These are phyloP conservation scores for Naganishia liquefaciens DNA, from an alignment of 1,284 basidiomycete genomes.

Conservation along the genomic window DNA sequence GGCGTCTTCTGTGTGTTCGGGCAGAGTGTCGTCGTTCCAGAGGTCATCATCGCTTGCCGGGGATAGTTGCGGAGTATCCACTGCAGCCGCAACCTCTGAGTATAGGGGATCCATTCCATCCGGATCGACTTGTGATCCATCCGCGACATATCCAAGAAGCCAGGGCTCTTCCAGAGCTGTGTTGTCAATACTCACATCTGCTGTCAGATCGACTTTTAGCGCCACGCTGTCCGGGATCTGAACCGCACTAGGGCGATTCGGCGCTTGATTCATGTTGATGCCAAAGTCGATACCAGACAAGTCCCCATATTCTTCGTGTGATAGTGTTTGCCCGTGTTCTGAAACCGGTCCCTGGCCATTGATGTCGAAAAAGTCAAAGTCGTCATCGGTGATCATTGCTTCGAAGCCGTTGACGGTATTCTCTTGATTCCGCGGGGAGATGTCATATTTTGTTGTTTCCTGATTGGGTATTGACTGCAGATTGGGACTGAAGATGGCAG, in stretches of 20 bases:
- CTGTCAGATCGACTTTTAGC: too few species aligned
- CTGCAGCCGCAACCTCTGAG: neutral
- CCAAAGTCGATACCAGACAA: slow-evolving; percentile 4
- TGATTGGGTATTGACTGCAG: slow-evolving; percentile 7
- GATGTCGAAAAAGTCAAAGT: slow-evolving; percentile 32
- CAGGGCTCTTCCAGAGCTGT: too few species aligned
- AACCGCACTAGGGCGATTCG: too few species aligned
- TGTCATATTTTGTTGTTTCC: slow-evolving; percentile 5
- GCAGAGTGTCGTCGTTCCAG: slow-evolving; percentile 16
- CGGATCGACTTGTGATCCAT: too few species aligned
- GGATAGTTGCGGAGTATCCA: neutral
- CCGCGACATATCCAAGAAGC: too few species aligned
- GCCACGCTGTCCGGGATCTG: too few species aligned
- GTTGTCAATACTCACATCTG: too few species aligned
- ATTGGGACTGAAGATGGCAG: slow-evolving; percentile 23
- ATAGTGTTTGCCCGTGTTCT: neutral
- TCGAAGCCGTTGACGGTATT: slow-evolving; percentile 18
- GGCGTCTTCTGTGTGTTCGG: neutral
- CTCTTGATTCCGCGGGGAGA: slow-evolving; percentile 9
- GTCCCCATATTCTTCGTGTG: slow-evolving; percentile 22
- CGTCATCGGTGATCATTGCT: slow-evolving; percentile 30
- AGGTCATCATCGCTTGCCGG: slow-evolving; percentile 16
- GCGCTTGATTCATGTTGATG: slow-evolving; percentile 8
- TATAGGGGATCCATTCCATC: too few species aligned
- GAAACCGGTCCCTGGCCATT: neutral